Base-by-base conservation (phyloP, 805 yeast species). In the Ogataea methanolica region DNA sequence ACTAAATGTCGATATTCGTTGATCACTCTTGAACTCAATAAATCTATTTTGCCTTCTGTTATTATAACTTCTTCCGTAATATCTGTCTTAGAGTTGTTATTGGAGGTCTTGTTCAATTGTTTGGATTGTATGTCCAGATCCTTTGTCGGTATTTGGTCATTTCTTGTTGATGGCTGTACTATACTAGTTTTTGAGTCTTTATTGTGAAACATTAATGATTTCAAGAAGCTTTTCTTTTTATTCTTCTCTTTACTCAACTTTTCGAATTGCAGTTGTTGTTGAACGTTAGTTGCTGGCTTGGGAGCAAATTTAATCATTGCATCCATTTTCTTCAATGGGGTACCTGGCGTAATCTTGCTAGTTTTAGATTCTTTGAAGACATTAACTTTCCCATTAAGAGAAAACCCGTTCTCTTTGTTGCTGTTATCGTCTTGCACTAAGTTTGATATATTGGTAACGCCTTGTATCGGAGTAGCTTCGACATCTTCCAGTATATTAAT, bases 21-120 rank as follows among this genome's bases (percentile, higher is more conserved):
- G 26, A 84, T 74, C 2, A 86, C 80, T 59, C 89, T 70, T 2
- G 88, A 88, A 62, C 88, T 80, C 47, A 86, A 63, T 8, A 83
- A 68, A 63, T 85, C 92, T 49, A 80, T 73, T 53, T 80, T 75
- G 12, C 57, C 58, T 8, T 50, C 49, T 14, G 48, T 29, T 17
- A 42, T 33, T 21, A 39, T 31, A n/a, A 53, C 45, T 21, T 34
- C 21, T 14, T 48, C 45, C 31, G 31, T 26, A 6, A 26, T 26
- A 6, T 26, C 9, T 26, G 31, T 26, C 11, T 26, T 26, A 26
- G 31, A 26, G 12, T 9, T 26, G 11, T 26, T 26, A 26, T 26
- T 26, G 12, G 31, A 26, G 31, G 11, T 26, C 31, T 26, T 6
- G 31, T 9, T 26, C 16, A 14, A 14, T 16, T 38, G 21, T 16